These are phyloP conservation scores for Chlamydomonas eustigma DNA, from an alignment of 139 green algal genomes.

Conservation along the genomic window DNA sequence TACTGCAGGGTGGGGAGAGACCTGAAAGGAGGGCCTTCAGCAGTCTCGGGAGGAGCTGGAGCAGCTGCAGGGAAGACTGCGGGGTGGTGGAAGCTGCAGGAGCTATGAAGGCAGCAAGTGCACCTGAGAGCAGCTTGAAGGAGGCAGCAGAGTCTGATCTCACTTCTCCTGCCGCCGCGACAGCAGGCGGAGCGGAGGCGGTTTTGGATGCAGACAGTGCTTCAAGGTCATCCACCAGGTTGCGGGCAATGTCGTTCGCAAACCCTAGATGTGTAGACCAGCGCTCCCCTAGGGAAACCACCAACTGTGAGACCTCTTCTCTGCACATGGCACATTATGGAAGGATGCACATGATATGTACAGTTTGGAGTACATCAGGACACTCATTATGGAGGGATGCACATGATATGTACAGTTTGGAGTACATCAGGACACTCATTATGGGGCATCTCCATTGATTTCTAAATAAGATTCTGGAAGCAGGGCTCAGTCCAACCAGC, in stretches of 20 bases:
- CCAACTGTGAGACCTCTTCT: not conserved
- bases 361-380: not conserved
- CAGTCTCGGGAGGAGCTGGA: slow-evolving; percentile 1
- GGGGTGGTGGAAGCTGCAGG: not conserved
- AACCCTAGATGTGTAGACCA: not conserved
- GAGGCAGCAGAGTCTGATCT: not conserved
- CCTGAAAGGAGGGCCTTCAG: not conserved
- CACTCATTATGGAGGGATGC: no score
- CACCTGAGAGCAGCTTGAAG: not conserved
- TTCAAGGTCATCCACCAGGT: not conserved
- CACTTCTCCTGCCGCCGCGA: not conserved
- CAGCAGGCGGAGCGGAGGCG: not conserved
- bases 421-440: not conserved
- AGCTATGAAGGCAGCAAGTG: not conserved
- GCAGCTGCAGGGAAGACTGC: not conserved
- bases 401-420: not conserved
- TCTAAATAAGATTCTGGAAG: no score
- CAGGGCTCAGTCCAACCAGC: no score
- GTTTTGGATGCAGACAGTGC: not conserved
- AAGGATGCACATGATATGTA: not conserved
- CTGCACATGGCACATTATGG: no score
- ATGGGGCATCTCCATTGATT: not conserved
- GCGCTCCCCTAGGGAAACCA: not conserved
- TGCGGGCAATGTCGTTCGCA: not conserved
- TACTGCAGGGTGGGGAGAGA: no score